These are phyloP conservation scores for Cyclostephanos tholiformis DNA, from an alignment of 108 stramenopile species.

Conservation along the genomic window DNA sequence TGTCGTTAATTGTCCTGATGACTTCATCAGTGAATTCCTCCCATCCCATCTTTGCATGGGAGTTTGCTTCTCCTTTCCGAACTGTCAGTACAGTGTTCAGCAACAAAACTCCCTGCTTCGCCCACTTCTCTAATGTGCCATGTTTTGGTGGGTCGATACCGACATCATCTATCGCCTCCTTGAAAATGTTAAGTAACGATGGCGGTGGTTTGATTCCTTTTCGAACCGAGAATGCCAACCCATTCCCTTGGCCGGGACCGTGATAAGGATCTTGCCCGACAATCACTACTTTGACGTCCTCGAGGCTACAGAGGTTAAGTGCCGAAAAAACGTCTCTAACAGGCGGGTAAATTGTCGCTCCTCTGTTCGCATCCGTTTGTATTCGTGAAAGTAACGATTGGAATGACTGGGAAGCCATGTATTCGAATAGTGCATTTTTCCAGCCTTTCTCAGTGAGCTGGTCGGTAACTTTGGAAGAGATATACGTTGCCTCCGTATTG, in stretches of 20 bases:
- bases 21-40: conserved; percentile 93
- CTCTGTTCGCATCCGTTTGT: conserved; percentile 27
- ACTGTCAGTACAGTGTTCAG: conserved; percentile 98
- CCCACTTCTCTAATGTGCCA: conserved; percentile 85
- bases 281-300: conserved; percentile 88
- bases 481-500: conserved; percentile 12
- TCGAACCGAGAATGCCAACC: conserved; percentile 90
- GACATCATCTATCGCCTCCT: conserved; percentile 71
- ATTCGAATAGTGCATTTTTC: conserved; percentile 50
- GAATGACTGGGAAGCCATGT: conserved; percentile 52
- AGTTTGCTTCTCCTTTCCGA: conserved; percentile 85
- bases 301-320: conserved; percentile 84
- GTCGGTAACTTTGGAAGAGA: conserved; percentile 21
- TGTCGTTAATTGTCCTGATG: conserved; percentile 57
- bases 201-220: conserved; percentile 85
- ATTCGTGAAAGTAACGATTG: conserved; percentile 30
- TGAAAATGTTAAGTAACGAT: conserved; percentile 92
- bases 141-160: conserved; percentile 58
- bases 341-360: conserved; percentile 88
- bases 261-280: conserved; percentile 99
- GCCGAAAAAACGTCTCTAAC: conserved; percentile 84
- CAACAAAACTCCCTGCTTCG: conserved; percentile 95
- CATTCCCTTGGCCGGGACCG: conserved; percentile 86
- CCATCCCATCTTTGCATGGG: conserved; percentile 94
- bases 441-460: conserved; percentile 61